Conservation (phyloP, 2,329 filamentous ascomycete species). For the Bipolaris victoriae region DNA sequence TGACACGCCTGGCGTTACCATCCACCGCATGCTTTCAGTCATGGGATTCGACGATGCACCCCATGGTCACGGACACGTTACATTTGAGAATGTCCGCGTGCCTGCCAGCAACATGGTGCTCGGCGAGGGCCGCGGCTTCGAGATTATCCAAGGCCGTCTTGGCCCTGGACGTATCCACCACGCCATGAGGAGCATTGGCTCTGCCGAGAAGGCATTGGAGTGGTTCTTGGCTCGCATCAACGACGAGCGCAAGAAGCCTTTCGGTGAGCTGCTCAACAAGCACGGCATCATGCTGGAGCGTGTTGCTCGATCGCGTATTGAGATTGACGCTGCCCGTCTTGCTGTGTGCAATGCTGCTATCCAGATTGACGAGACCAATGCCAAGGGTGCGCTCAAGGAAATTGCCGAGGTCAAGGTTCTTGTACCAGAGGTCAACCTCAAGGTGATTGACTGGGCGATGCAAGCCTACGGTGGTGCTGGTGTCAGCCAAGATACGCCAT, state of each 20-base stretch:
- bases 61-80: slow-evolving; percentile 93
- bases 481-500: slow-evolving; percentile 90
- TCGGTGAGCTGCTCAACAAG: slow-evolving; percentile 83
- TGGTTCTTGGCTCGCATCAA: slow-evolving; percentile 96
- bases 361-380: slow-evolving; percentile 87
- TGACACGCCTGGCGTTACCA: slow-evolving; percentile 81
- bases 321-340: slow-evolving; percentile 90
- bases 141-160: slow-evolving; percentile 96
- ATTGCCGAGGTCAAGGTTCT: slow-evolving; percentile 96
- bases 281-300: slow-evolving; percentile 96
- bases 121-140: slow-evolving; percentile 91
- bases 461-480: slow-evolving; percentile 92
- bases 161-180: slow-evolving; percentile 97
- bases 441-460: slow-evolving; percentile 91
- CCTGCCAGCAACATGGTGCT: slow-evolving; percentile 84
- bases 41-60: slow-evolving; percentile 99
- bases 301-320: slow-evolving; percentile 88
- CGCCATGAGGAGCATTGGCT: slow-evolving; percentile 93
- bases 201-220: slow-evolving; percentile 87
- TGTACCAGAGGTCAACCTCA: slow-evolving; percentile 79
- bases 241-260: slow-evolving; percentile 87
- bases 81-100: slow-evolving; percentile 87
- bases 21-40: slow-evolving; percentile 90
- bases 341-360: slow-evolving; percentile 93
- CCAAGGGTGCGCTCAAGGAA: slow-evolving; percentile 88